Evolutionary conservation across 2,329 filamentous ascomycete genomes (phyloP).

Genomic region (Scedosporium minutisporum): DNA sequence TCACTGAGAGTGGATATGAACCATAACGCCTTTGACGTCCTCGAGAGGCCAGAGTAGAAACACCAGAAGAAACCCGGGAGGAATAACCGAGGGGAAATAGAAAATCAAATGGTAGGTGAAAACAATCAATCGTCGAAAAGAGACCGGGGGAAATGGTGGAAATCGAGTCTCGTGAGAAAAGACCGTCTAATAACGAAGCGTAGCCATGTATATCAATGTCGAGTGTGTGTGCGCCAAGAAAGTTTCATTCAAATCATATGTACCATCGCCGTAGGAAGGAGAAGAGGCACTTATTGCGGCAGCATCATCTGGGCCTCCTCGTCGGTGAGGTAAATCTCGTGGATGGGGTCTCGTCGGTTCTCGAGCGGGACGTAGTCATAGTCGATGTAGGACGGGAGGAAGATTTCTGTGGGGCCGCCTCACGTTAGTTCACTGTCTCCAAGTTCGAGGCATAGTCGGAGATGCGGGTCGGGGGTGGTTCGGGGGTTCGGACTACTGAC

Average conservation of each 20-base stretch:
- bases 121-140: neutral
- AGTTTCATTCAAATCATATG: neutral
- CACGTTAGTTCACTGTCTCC: neutral
- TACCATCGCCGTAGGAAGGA: neutral
- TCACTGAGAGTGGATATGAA: neutral
- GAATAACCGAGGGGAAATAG: neutral
- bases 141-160: neutral
- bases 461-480: neutral
- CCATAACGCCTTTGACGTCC: neutral
- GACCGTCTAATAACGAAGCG: neutral
- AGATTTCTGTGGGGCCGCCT: constrained; percentile 51
- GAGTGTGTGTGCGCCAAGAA: neutral
- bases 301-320: constrained; percentile 64
- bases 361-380: constrained; percentile 67
- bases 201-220: neutral
- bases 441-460: neutral
- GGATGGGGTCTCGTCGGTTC: constrained; percentile 64
- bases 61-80: neutral
- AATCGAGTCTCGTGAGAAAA: neutral
- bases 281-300: constrained; percentile 39
- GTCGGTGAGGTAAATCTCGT: constrained; percentile 69
- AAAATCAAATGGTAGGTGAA: too few species aligned
- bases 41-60: neutral
- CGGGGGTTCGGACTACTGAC: constrained; percentile 26
- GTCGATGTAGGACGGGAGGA: constrained; percentile 68